phyloP scores from a whole-genome alignment of 1,284 basidiomycete genomes.

The Rhodotorula sp. region DNA sequence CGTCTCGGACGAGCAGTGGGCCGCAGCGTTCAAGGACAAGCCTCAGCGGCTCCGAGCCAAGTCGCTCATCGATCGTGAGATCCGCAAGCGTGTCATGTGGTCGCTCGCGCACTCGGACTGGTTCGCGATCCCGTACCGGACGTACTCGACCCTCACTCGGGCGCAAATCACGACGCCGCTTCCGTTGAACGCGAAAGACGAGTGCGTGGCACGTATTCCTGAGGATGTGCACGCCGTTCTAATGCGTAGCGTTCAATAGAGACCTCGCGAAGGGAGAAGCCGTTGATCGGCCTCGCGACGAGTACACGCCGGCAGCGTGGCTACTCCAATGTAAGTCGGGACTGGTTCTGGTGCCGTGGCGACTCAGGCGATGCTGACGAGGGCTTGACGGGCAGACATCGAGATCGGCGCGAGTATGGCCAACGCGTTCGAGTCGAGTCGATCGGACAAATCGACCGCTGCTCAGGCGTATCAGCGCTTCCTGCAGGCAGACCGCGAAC shows the following conservation, averaged over 20 bases:
- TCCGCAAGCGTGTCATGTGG: conserved; percentile 34
- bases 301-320: conserved; percentile 33
- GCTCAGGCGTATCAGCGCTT: conserved; percentile 29
- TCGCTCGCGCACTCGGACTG: conserved; percentile 33
- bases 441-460: conserved; percentile 11
- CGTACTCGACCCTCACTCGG: conserved; percentile 20
- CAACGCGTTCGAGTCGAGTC: conserved; percentile 26
- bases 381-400: conserved; percentile 18
- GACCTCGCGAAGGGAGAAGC: conserved; percentile 22
- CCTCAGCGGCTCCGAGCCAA: conserved; percentile 8
- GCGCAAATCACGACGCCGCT: conserved; percentile 34
- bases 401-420: conserved; percentile 31
- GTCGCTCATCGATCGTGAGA: conserved; percentile 33
- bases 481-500: conserved; percentile 33
- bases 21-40: conserved; percentile 4
- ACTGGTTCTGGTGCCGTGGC: neutral
- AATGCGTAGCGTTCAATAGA: neutral
- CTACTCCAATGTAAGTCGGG: conserved; percentile 22
- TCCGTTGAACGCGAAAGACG: conserved; percentile 33
- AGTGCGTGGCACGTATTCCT: too few species aligned
- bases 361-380: too few species aligned
- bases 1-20: conserved; percentile 21
- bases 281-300: conserved; percentile 17
- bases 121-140: conserved; percentile 36
- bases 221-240: too few species aligned